Evolutionary conservation across 2,329 filamentous ascomycete species (phyloP).

Genomic region (Fusarium staphyleae): DNA sequence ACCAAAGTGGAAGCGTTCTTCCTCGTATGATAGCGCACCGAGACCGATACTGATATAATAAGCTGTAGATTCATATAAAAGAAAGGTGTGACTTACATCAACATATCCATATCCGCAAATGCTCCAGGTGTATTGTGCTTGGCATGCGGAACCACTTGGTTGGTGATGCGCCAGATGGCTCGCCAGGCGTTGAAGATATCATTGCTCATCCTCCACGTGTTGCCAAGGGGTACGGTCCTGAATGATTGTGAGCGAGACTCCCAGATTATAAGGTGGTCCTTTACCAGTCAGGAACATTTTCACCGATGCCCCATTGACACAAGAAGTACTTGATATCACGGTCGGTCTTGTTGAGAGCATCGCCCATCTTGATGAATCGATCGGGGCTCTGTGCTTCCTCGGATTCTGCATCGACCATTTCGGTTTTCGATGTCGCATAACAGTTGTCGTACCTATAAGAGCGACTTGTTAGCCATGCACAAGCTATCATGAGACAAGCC

Average conservation of each 20-base stretch:
- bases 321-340: conserved; percentile 57
- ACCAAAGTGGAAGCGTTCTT: conserved; percentile 61
- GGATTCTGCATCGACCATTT: conserved; percentile 52
- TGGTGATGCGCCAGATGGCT: conserved; percentile 59
- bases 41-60: conserved; percentile 52
- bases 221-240: conserved; percentile 53
- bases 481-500: neutral
- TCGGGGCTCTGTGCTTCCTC: conserved; percentile 49
- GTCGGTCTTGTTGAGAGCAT: conserved; percentile 48
- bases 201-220: conserved; percentile 60
- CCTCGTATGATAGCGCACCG: conserved; percentile 51
- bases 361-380: conserved; percentile 57
- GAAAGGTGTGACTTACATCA: conserved; percentile 46
- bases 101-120: conserved; percentile 61
- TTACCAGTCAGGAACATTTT: conserved; percentile 55
- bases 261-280: accelerated
- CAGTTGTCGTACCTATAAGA: conserved; percentile 55
- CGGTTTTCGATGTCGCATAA: conserved; percentile 52
- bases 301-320: conserved; percentile 61
- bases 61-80: accelerated
- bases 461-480: neutral
- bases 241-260: neutral
- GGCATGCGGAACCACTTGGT: conserved; percentile 58
- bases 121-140: conserved; percentile 54
- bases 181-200: conserved; percentile 61